These are phyloP conservation scores for Aspergillus niger DNA, from an alignment of 2,329 filamentous ascomycete species.

Conservation along the genomic window DNA sequence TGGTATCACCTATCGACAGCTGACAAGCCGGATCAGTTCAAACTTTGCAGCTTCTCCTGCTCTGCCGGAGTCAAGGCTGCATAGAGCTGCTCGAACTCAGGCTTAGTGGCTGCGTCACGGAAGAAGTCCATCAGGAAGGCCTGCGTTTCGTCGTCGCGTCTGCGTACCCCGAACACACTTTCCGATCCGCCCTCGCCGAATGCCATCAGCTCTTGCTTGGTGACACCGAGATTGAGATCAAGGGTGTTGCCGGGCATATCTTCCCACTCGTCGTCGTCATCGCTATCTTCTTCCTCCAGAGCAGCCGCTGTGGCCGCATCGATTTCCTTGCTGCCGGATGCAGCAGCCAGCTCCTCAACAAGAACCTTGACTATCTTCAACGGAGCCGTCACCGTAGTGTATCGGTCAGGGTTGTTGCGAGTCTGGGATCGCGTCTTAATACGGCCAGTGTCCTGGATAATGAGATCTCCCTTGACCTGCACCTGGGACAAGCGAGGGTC, in stretches of 20 bases:
- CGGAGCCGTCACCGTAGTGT: conserved; percentile 80
- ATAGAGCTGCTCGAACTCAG: conserved; percentile 59
- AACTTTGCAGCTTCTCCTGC: conserved; percentile 41
- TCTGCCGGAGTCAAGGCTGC: conserved; percentile 56
- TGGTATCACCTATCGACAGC: background rate
- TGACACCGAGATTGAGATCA: conserved; percentile 71
- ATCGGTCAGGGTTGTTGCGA: conserved; percentile 85
- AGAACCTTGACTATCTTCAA: conserved; percentile 97
- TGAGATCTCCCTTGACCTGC: conserved; percentile 86
- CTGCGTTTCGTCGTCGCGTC: conserved; percentile 88
- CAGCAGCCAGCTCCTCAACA: conserved; percentile 84
- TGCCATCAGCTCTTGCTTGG: conserved; percentile 78
- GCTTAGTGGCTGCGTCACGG: conserved; percentile 54
- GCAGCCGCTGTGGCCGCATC: conserved; percentile 63
- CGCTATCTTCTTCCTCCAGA: conserved; percentile 61
- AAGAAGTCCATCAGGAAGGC: conserved; percentile 84
- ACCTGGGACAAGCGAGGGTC: conserved; percentile 77
- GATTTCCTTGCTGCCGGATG: conserved; percentile 60
- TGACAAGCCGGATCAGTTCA: conserved; percentile 21
- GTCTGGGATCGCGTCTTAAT: conserved; percentile 95
- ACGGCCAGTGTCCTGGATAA: conserved; percentile 73
- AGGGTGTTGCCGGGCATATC: conserved; percentile 75
- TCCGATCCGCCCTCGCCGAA: conserved; percentile 60
- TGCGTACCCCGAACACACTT: conserved; percentile 54
- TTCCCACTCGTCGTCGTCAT: conserved; percentile 84